Base-by-base conservation (phyloP, 2,329 filamentous ascomycete genomes). In the Metarhizium robertsii region DNA sequence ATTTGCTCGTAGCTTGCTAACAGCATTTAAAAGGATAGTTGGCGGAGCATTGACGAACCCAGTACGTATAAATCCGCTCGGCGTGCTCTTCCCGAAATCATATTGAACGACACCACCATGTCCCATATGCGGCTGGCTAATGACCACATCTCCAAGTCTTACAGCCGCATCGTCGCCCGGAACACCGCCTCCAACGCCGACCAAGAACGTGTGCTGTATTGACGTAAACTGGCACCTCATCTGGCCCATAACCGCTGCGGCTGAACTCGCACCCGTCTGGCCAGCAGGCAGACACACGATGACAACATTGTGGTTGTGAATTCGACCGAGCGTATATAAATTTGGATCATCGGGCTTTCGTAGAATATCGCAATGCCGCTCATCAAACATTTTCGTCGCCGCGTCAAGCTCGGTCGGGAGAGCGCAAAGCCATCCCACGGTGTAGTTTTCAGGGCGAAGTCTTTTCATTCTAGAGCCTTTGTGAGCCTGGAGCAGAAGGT, bases 181-280 rank as follows among this genome's bases (percentile, higher is more conserved):
- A 18, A 58, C 58, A 5, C 60, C 61, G 4, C 62, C 59, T 8
- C 60, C 61, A 25, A 64, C 57, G 30, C 62, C 61, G 16, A 64
- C 62, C 57, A 64, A 61, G 2, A 65, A 29, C 2, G 55, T 50
- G 5, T 61, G 38, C 1, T 55, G 40, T 5, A 63, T 59, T 13
- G 66, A 66, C 0, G 65, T 61, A 54, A 74, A 73, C n/a, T 55
- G 66, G 20, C 56, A 54, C 13, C 64, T 42, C 64, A 73, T 68
- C 42, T 67, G 59, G 45, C 53, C 58, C 13, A 65, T 67, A 1
- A 73, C 65, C 0, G 49, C 55, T 14, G 67, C 60, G 11, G 70
- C 69, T 7, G 66, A 64, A 10, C 50, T 58, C 29, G 52, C 66
- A 2, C 69, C 69, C 34, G 63, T 64, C 38, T 62, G 59, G 0